A percentile compares a stretch with the other conserved stretches of the same genome.
These are phyloP conservation scores for Colletotrichum viniferum DNA, from an alignment of 2,329 filamentous ascomycete genomes.

Conservation along the genomic window DNA sequence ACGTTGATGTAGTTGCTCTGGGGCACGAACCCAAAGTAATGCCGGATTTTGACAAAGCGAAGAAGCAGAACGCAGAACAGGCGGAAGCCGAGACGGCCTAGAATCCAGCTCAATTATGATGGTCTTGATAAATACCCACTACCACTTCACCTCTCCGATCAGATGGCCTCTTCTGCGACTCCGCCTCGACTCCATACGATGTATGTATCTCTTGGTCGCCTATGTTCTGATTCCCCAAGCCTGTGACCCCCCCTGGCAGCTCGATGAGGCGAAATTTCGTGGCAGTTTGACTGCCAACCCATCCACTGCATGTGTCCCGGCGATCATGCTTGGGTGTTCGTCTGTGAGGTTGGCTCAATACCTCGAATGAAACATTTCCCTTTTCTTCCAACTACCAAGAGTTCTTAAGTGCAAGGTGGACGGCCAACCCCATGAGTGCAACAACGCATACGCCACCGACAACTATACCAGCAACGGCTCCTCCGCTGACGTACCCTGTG, in stretches of 20 bases:
- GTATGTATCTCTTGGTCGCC: background rate
- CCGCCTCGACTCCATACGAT: background rate
- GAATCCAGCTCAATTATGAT: background rate
- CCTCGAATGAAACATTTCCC: background rate
- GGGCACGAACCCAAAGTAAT: constrained; percentile 33
- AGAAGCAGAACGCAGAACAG: background rate
- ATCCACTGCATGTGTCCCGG: background rate
- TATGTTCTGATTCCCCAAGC: background rate
- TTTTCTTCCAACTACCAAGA: background rate
- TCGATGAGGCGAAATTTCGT: background rate
- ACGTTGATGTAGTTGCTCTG: constrained; percentile 30
- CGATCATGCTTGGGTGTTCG: background rate
- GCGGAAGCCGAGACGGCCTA: background rate
- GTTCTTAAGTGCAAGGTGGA: background rate
- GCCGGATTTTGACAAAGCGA: constrained; percentile 16
- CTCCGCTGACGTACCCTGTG: background rate
- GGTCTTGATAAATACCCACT: constrained; percentile 12
- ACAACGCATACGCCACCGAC: background rate
- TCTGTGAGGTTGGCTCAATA: background rate
- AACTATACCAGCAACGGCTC: background rate
- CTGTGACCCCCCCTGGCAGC: background rate
- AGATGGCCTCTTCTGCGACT: background rate
- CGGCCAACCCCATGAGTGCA: background rate
- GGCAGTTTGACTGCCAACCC: background rate
- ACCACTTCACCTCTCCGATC: background rate